Percentiles rank a stretch among this genome's conserved stretches.
These are phyloP conservation scores for Candida golubevii DNA, from an alignment of 805 yeast species.

Conservation along the genomic window DNA sequence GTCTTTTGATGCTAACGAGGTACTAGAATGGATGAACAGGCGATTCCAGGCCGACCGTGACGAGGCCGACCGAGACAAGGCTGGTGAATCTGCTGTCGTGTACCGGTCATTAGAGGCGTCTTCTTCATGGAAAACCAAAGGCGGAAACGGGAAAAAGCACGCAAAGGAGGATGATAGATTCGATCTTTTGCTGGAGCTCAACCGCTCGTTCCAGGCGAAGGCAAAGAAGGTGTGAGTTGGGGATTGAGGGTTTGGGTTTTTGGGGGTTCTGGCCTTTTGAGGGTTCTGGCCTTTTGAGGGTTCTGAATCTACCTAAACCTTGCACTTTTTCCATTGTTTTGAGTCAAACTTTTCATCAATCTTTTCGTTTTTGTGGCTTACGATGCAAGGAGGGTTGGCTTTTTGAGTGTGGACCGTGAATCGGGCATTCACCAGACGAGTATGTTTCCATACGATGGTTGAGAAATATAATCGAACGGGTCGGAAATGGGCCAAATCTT, in stretches of 20 bases:
- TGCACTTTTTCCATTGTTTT: too few relatives aligned
- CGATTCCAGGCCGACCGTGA: slow-evolving; percentile 17
- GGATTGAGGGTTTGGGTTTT: neutral
- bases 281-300: too few relatives aligned
- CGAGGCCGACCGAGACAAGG: slow-evolving; percentile 20
- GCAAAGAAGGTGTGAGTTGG: neutral
- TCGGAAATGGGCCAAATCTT: too few relatives aligned
- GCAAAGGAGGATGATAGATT: slow-evolving; percentile 9
- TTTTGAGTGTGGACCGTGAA: too few relatives aligned
- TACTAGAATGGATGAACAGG: slow-evolving; percentile 18
- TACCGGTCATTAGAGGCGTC: slow-evolving; percentile 25
- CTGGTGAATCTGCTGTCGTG: slow-evolving; percentile 16
- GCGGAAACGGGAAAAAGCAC: slow-evolving; percentile 4
- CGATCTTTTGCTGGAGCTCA: slow-evolving; percentile 12
- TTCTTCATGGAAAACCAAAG: slow-evolving; percentile 16
- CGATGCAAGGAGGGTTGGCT: too few relatives aligned
- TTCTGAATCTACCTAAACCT: too few relatives aligned
- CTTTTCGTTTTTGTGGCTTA: too few relatives aligned
- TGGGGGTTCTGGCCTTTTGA: neutral
- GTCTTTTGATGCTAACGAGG: slow-evolving; percentile 18
- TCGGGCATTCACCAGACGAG: too few relatives aligned
- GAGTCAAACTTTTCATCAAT: too few relatives aligned
- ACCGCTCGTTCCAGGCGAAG: slow-evolving; percentile 6
- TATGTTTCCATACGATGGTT: too few relatives aligned
- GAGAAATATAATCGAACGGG: too few relatives aligned